Evolutionary conservation across 2,329 filamentous ascomycete genomes (phyloP).

Genomic region (Cladophialophora immunda): DNA sequence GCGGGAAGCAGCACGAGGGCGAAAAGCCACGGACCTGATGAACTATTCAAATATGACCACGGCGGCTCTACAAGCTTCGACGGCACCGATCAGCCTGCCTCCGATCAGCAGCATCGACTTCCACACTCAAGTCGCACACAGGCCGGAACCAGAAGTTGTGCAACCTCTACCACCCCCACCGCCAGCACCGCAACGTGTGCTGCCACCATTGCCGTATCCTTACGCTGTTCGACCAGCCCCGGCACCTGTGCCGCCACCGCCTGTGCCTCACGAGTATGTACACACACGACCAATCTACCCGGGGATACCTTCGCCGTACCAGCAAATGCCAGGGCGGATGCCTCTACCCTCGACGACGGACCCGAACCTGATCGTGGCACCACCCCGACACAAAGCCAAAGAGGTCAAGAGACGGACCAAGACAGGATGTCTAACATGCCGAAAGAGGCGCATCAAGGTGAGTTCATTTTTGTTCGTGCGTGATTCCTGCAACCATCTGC

Average conservation of each 20-base stretch:
- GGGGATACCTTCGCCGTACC: slow-evolving; percentile 36
- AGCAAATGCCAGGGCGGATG: slow-evolving; percentile 35
- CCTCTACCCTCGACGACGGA: slow-evolving; percentile 40
- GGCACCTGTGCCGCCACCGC: slow-evolving; percentile 35
- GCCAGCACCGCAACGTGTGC: slow-evolving; percentile 37
- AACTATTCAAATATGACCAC: slow-evolving; percentile 39
- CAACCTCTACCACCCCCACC: slow-evolving; percentile 40
- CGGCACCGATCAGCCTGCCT: slow-evolving; percentile 41
- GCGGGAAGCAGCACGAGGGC: slow-evolving; percentile 33
- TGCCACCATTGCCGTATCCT: slow-evolving; percentile 41
- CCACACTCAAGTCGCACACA: slow-evolving; percentile 35
- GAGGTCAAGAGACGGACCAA: slow-evolving; percentile 80
- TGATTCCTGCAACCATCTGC: slow-evolving; percentile 4
- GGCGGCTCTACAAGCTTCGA: slow-evolving; percentile 36
- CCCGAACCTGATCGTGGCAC: slow-evolving; percentile 38
- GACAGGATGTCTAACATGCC: slow-evolving; percentile 73
- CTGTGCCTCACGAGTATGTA: slow-evolving; percentile 35
- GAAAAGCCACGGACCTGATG: slow-evolving; percentile 31
- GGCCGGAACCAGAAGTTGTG: slow-evolving; percentile 38
- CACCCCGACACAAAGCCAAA: slow-evolving; percentile 65
- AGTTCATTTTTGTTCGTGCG: slow-evolving; percentile 44
- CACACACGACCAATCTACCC: slow-evolving; percentile 38
- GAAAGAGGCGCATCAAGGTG: slow-evolving; percentile 77
- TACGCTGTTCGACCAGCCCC: slow-evolving; percentile 36
- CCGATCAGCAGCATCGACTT: slow-evolving; percentile 43